Conservation (phyloP, 176 grass and related monocot species). For the Panicum miliaceum region DNA sequence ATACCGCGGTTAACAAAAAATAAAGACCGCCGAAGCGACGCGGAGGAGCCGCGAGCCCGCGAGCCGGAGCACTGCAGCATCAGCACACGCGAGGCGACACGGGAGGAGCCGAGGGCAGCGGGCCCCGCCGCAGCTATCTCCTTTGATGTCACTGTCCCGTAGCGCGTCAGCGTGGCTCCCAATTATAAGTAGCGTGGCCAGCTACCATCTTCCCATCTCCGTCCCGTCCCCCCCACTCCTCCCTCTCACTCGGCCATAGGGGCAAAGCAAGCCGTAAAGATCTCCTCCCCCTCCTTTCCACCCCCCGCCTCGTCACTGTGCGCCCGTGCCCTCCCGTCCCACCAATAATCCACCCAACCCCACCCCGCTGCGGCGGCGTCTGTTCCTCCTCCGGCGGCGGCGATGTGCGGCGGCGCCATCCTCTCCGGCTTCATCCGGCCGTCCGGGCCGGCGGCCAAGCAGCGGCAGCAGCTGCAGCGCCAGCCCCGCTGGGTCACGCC, state of each 20-base stretch:
- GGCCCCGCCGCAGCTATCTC: neutral
- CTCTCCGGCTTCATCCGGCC: constrained; percentile 69
- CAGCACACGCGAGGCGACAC: neutral
- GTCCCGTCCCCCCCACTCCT: neutral
- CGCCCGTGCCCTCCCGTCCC: neutral
- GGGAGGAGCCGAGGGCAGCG: neutral
- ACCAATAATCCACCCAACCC: neutral
- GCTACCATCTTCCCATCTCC: neutral
- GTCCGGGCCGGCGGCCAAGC: constrained; percentile 25
- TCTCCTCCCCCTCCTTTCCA: neutral
- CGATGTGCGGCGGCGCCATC: constrained; percentile 85
- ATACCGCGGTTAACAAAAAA: neutral
- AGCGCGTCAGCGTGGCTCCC: constrained; percentile 41
- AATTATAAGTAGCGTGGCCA: constrained; percentile 41
- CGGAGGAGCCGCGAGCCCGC: no score
- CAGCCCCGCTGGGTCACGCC: constrained; percentile 26
- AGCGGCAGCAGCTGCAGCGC: constrained; percentile 21
- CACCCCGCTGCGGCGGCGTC: neutral
- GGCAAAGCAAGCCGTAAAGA: constrained; percentile 1
- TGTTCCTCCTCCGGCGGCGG: neutral
- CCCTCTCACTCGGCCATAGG: neutral
- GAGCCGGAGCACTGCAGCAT: neutral
- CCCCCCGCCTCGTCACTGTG: neutral
- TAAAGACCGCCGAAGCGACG: neutral
- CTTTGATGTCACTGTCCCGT: constrained; percentile 26